These are phyloP conservation scores for Rosellinia necatrix DNA, from an alignment of 2,329 filamentous ascomycete genomes.

Conservation along the genomic window DNA sequence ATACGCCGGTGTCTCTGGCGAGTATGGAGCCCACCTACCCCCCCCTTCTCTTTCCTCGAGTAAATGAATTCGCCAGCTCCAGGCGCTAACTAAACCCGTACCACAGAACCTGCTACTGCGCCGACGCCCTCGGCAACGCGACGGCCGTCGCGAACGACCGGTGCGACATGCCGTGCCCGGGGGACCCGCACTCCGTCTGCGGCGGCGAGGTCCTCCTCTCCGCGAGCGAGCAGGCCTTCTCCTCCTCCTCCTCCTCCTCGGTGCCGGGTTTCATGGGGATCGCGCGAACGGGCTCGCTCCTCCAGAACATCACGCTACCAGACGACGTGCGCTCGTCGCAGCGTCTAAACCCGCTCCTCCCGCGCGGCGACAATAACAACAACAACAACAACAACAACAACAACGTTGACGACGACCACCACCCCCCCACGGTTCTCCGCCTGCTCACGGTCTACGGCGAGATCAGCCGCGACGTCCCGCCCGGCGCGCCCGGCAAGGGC, in stretches of 20 bases:
- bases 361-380: conserved; percentile 41
- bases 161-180: conserved; percentile 50
- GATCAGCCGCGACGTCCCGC: conserved; percentile 38
- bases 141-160: conserved; percentile 40
- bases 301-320: conserved; percentile 7
- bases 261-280: background rate
- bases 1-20: conserved; percentile 47
- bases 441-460: conserved; percentile 52
- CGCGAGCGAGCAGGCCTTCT: background rate
- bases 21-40: conserved; percentile 31
- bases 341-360: conserved; percentile 29
- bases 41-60: background rate
- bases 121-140: conserved; percentile 47
- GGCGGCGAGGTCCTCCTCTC: conserved; percentile 43
- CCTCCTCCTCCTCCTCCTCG: too few species aligned
- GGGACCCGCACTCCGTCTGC: conserved; percentile 47
- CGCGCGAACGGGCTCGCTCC: conserved; percentile 9
- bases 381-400: too few species aligned
- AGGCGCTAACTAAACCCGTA: conserved; percentile 1
- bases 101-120: conserved; percentile 51
- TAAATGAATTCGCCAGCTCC: background rate
- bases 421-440: conserved; percentile 39
- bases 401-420: too few species aligned
- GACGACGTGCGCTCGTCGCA: background rate
- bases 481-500: conserved; percentile 42